Percentiles rank a stretch among this genome's conserved stretches.
These are phyloP conservation scores for Cornus controversa DNA, from an alignment of 148 eudicot genomes.

Conservation along the genomic window DNA sequence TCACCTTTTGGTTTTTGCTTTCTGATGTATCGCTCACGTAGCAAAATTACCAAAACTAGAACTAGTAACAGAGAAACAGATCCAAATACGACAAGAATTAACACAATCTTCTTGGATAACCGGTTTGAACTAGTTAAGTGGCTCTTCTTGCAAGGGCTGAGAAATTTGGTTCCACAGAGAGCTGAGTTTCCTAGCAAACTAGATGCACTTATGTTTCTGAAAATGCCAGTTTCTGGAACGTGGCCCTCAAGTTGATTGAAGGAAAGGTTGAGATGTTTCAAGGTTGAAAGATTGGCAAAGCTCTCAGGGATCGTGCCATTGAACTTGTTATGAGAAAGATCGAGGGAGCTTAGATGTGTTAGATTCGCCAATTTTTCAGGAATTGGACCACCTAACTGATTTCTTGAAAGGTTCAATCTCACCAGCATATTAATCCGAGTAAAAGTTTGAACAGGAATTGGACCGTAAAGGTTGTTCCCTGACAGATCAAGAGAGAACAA, in stretches of 20 bases:
- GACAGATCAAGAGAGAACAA: conserved; percentile 66
- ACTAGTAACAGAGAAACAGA: conserved; percentile 32
- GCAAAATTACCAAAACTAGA: conserved; percentile 22
- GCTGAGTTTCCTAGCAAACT: conserved; percentile 64
- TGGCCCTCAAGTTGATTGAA: conserved; percentile 77
- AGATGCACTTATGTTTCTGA: conserved; percentile 37
- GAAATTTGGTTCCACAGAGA: conserved; percentile 60
- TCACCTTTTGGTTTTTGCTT: conserved; percentile 25
- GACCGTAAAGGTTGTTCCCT: conserved; percentile 53
- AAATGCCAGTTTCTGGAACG: conserved; percentile 54
- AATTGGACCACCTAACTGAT: conserved; percentile 55
- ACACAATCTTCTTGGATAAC: conserved; percentile 34
- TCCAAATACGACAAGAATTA: conserved; percentile 47
- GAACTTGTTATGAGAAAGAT: conserved; percentile 64
- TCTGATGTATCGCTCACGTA: conserved; percentile 18
- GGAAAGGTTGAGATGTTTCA: conserved; percentile 65
- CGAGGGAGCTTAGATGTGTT: conserved; percentile 45
- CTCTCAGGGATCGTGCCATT: conserved; percentile 62
- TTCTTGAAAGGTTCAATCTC: conserved; percentile 63
- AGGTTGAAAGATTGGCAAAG: conserved; percentile 32
- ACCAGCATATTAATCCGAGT: conserved; percentile 32
- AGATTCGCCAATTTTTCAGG: conserved; percentile 53
- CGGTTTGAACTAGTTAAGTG: conserved; percentile 8
- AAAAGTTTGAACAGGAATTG: conserved; percentile 37
- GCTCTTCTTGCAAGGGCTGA: conserved; percentile 35